Conservation (phyloP, 2,329 filamentous ascomycete genomes). For the Mariannaea elegans region DNA sequence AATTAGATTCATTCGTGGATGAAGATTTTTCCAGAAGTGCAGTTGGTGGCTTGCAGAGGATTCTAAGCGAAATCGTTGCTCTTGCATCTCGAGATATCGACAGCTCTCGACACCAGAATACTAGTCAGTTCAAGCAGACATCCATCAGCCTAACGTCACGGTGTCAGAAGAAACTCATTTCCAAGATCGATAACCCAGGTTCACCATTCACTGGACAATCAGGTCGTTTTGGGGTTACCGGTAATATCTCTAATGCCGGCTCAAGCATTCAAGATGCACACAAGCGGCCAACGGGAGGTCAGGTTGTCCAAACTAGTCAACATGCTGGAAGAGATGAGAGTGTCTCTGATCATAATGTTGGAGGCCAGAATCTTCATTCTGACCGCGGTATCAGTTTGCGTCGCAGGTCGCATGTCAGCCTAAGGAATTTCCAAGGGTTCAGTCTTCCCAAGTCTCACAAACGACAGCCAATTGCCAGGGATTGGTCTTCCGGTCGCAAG, state of each 20-base stretch:
- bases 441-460: constrained; percentile 64
- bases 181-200: background rate
- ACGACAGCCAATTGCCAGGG: constrained; percentile 73
- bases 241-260: constrained; percentile 18
- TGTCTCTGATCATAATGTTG: constrained; percentile 37
- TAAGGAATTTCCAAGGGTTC: constrained; percentile 59
- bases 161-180: constrained; percentile 6
- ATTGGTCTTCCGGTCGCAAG: constrained; percentile 75
- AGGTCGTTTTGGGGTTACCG: background rate
- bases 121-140: constrained; percentile 22
- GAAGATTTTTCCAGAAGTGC: constrained; percentile 46
- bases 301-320: constrained; percentile 17
- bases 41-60: constrained; percentile 54
- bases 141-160: constrained; percentile 23
- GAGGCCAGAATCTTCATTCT: constrained; percentile 37
- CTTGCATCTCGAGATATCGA: constrained; percentile 48
- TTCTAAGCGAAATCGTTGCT: constrained; percentile 58
- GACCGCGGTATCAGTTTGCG: constrained; percentile 55
- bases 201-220: constrained; percentile 1
- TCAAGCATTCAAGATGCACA: background rate
- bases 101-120: constrained; percentile 35
- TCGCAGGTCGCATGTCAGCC: constrained; percentile 63
- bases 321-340: constrained; percentile 32
- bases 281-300: constrained; percentile 10
- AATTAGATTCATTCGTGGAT: constrained; percentile 37